phyloP scores from a whole-genome alignment of 257 asterid genomes.

The Nicotiana attenuata region DNA sequence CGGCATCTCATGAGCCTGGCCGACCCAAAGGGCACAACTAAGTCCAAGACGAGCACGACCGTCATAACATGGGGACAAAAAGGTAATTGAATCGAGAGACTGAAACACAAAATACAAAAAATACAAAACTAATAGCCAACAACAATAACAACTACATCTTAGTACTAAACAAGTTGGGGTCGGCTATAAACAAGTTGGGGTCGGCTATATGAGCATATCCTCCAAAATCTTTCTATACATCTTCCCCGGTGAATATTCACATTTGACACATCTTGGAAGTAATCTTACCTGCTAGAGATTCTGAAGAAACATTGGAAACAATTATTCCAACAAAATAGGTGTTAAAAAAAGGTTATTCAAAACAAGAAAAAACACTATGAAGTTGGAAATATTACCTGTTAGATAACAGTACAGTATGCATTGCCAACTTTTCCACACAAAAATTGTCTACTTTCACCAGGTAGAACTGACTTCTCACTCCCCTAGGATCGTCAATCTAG shows the following conservation, averaged over 20 bases:
- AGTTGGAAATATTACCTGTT: not conserved
- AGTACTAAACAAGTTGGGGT: too few relatives aligned
- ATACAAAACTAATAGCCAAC: too few relatives aligned
- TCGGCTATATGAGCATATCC: not conserved
- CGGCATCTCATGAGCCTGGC: too few relatives aligned
- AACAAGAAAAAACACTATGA: not conserved
- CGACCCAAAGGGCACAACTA: too few relatives aligned
- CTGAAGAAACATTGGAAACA: not conserved
- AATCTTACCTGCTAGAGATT: not conserved
- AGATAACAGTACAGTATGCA: not conserved
- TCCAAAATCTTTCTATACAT: not conserved
- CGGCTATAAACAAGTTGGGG: too few relatives aligned
- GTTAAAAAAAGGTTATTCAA: not conserved
- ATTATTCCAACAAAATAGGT: not conserved
- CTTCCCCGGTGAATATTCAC: not conserved
- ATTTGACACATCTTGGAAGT: not conserved
- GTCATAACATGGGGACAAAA: not conserved
- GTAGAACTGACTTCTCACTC: not conserved
- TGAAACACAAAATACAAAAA: too few relatives aligned
- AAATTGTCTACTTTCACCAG: not conserved
- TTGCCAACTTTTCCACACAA: not conserved
- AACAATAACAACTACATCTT: not conserved
- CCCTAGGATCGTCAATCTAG: not conserved
- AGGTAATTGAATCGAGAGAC: not conserved
- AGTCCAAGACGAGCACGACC: too few relatives aligned